Evolutionary conservation across 225 moss, liverwort and hornwort species (phyloP).

Genomic region (Lunularia cruciata): DNA sequence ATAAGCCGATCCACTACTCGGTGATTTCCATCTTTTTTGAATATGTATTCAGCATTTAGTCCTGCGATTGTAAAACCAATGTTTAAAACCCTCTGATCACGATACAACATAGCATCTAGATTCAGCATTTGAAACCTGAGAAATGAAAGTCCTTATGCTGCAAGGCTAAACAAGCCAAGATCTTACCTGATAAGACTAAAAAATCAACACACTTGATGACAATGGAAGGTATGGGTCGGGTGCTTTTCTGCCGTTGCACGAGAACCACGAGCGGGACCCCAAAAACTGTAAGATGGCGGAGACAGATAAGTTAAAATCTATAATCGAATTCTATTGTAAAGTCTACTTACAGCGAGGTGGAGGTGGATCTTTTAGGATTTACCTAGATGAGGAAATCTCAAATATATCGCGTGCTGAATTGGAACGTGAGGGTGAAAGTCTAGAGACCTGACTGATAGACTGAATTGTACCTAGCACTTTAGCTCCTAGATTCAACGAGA

Average conservation of each 20-base stretch:
- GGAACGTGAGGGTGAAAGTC: no score
- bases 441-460: no score
- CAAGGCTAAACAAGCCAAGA: neutral
- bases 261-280: constrained; percentile 60
- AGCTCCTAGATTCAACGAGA: no score
- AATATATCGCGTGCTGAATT: no score
- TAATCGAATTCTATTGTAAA: no score
- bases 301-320: constrained; percentile 9
- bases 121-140: neutral
- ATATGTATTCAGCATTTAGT: constrained; percentile 62
- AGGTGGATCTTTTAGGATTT: no score
- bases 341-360: no score
- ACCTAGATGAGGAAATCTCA: no score
- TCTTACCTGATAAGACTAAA: constrained; percentile 58
- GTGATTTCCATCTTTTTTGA: constrained; percentile 63
- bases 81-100: neutral
- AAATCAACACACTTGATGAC: constrained; percentile 71
- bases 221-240: constrained; percentile 58
- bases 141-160: neutral
- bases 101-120: neutral
- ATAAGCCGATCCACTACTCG: constrained; percentile 62
- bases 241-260: constrained; percentile 55
- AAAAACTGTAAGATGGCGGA: constrained; percentile 49
- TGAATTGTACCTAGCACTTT: no score
- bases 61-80: constrained; percentile 34